Percentiles rank a stretch among this genome's conserved stretches.
Evolutionary conservation across 805 yeast genomes (phyloP).

Genomic region (Teunomyces lycoperdinae): DNA sequence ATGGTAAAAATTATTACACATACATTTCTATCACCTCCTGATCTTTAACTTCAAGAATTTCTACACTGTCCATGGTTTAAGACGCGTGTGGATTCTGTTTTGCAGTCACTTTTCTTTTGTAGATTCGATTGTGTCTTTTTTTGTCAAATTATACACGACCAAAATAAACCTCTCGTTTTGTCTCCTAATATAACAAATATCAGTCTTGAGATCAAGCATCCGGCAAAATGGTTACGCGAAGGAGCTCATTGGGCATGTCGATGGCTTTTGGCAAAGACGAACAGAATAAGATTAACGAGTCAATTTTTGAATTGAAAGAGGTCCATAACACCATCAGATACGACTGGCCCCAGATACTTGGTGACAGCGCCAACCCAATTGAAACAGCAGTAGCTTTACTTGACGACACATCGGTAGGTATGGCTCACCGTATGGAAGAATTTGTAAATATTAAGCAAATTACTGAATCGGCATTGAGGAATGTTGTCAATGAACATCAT

Average conservation of each 20-base stretch:
- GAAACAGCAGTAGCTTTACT: conserved; percentile 79
- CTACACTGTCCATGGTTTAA: conserved; percentile 9
- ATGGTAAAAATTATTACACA: conserved; percentile 7
- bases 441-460: conserved; percentile 59
- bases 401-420: conserved; percentile 88
- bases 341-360: conserved; percentile 44
- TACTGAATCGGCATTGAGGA: conserved; percentile 56
- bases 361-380: conserved; percentile 66
- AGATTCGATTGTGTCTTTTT: background rate
- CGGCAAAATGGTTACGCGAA: background rate
- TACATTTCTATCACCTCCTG: conserved; percentile 22
- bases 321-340: conserved; percentile 35
- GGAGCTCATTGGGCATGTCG: conserved; percentile 4
- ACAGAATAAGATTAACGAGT: conserved; percentile 13
- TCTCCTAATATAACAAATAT: background rate
- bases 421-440: conserved; percentile 69
- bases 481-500: conserved; percentile 76
- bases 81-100: background rate
- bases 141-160: background rate
- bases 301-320: conserved; percentile 35
- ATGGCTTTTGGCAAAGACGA: conserved; percentile 1
- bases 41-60: conserved; percentile 13
- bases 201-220: background rate
- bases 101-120: background rate
- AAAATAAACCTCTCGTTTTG: background rate